Conservation (phyloP, 768 basidiomycete species). For the Termitomyces heimii region DNA sequence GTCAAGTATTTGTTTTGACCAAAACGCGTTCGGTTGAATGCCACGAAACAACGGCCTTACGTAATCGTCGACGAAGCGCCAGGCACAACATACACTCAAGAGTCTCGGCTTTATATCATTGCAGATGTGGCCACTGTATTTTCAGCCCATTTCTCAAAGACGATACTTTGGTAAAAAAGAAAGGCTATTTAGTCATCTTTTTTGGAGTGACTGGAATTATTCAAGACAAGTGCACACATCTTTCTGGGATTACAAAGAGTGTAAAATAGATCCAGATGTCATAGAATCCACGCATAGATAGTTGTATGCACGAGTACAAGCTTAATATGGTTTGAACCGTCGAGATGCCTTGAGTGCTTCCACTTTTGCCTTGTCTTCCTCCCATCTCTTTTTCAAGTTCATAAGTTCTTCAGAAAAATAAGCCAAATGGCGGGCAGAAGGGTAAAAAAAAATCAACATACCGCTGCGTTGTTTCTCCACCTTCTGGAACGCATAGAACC, state of each 20-base stretch:
- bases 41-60: constrained; percentile 14
- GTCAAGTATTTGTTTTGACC: not conserved
- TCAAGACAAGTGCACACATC: not conserved
- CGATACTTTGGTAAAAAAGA: not conserved
- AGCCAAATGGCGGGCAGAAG: constrained; percentile 3
- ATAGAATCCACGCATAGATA: not conserved
- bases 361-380: constrained; percentile 82
- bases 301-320: not conserved
- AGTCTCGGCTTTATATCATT: not conserved
- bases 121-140: not conserved
- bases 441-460: constrained; percentile 25
- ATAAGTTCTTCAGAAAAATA: constrained; percentile 46
- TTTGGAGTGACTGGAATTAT: not conserved
- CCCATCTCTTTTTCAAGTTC: constrained; percentile 78
- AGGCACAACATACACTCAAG: not conserved
- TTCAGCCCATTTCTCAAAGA: not conserved
- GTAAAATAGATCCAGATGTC: not conserved
- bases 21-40: constrained; percentile 6
- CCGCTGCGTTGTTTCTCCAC: constrained; percentile 85
- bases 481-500: constrained; percentile 89
- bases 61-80: not conserved
- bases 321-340: constrained; percentile 86
- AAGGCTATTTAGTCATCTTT: not conserved
- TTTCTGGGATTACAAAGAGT: too few relatives aligned
- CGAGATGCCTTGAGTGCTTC: constrained; percentile 74